These are phyloP conservation scores for Guadua angustifolia DNA, from an alignment of 176 grass and related monocot species.

Conservation along the genomic window DNA sequence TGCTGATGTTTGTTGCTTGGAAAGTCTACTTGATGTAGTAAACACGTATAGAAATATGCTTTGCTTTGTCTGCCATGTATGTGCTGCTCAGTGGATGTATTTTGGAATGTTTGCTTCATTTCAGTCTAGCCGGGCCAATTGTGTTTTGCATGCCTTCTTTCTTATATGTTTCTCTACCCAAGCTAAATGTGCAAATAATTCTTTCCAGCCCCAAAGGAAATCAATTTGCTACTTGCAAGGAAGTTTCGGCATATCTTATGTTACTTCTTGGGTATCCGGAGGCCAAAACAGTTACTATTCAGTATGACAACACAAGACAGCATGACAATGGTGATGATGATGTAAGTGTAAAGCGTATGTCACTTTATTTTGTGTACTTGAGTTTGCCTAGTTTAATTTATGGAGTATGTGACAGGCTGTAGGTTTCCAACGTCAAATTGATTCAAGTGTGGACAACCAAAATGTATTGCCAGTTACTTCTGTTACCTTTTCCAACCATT, in stretches of 20 bases:
- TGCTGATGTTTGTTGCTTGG: slow-evolving; percentile 9
- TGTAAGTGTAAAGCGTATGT: slow-evolving; percentile 62
- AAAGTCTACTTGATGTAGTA: slow-evolving; percentile 9
- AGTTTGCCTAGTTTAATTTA: slow-evolving; percentile 30
- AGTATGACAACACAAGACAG: slow-evolving; percentile 39
- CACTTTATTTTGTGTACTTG: slow-evolving; percentile 45
- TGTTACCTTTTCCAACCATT: slow-evolving; percentile 39
- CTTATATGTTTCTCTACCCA: slow-evolving; percentile 19
- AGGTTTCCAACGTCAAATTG: slow-evolving; percentile 50
- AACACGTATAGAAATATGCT: slow-evolving; percentile 2
- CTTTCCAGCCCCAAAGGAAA: slow-evolving; percentile 84
- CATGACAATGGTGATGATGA: slow-evolving; percentile 44
- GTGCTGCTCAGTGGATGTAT: slow-evolving; percentile 20
- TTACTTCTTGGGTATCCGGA: slow-evolving; percentile 84
- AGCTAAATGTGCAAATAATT: slow-evolving; percentile 44
- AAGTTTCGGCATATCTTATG: slow-evolving; percentile 84
- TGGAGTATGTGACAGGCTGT: slow-evolving; percentile 50
- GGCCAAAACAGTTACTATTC: slow-evolving; percentile 38
- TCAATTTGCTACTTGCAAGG: slow-evolving; percentile 76
- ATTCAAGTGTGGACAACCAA: slow-evolving; percentile 36
- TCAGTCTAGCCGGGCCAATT: neutral
- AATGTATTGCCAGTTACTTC: slow-evolving; percentile 38
- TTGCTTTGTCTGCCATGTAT: slow-evolving; percentile 23
- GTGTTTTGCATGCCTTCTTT: slow-evolving; percentile 25
- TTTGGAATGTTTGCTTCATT: slow-evolving; percentile 5